Evolutionary conservation across 2,329 filamentous ascomycete species (phyloP).

Genomic region (Lasiodiplodia theobromae): DNA sequence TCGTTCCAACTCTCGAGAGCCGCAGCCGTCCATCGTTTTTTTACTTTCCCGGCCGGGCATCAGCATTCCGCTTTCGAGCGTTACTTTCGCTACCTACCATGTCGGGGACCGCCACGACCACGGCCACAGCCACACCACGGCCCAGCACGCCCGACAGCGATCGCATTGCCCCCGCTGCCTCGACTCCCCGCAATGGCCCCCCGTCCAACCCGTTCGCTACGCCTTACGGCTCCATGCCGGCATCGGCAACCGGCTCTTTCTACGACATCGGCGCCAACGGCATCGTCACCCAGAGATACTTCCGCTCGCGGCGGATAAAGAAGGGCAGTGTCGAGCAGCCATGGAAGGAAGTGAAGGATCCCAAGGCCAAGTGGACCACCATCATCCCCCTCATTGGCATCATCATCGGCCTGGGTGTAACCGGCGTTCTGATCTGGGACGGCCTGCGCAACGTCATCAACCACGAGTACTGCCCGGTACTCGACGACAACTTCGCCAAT

Average conservation of each 20-base stretch:
- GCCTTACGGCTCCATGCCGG: constrained; percentile 53
- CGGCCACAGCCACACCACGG: constrained; percentile 45
- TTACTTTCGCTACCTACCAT: constrained; percentile 13
- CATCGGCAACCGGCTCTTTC: constrained; percentile 50
- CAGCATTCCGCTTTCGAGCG: neutral
- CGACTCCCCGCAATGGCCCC: constrained; percentile 23
- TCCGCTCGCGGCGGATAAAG: constrained; percentile 74
- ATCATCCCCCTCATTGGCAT: constrained; percentile 80
- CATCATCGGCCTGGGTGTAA: constrained; percentile 69
- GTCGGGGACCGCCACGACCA: constrained; percentile 32
- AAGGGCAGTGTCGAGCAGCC: constrained; percentile 79
- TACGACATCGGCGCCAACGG: constrained; percentile 43
- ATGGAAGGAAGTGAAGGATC: constrained; percentile 76
- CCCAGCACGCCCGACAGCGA: constrained; percentile 50
- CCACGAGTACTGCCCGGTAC: constrained; percentile 74
- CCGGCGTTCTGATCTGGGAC: constrained; percentile 77
- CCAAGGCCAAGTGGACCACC: constrained; percentile 85
- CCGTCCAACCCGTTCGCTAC: constrained; percentile 43
- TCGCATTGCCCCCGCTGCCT: constrained; percentile 38
- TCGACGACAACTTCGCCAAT: constrained; percentile 70
- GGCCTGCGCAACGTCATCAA: constrained; percentile 74
- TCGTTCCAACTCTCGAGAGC: neutral
- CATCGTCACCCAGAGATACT: constrained; percentile 58
- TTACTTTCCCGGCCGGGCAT: neutral
- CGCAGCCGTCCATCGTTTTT: neutral